These are phyloP conservation scores for Arachnopeziza araneosa DNA, from an alignment of 2,329 filamentous ascomycete species.

Conservation along the genomic window DNA sequence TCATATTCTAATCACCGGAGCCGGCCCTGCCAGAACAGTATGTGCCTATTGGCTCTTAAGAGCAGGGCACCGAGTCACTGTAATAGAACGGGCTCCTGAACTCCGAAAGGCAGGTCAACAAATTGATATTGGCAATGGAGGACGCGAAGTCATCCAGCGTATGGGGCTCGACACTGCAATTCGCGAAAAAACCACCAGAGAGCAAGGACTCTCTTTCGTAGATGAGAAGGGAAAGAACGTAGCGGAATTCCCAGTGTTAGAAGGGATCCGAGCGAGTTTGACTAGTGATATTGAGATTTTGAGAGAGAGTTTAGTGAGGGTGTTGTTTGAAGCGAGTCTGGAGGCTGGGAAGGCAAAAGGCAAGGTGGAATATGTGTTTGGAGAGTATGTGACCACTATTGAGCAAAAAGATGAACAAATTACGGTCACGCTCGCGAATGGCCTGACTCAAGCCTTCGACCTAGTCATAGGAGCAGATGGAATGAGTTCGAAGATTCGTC, in stretches of 20 bases:
- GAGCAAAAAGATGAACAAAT: constrained; percentile 28
- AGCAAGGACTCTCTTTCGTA: constrained; percentile 42
- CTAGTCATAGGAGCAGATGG: constrained; percentile 52
- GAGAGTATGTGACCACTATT: constrained; percentile 22
- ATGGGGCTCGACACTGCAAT: constrained; percentile 46
- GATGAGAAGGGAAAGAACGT: constrained; percentile 33
- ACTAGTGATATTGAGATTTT: constrained; percentile 42
- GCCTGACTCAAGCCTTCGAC: constrained; percentile 39
- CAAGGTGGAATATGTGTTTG: constrained; percentile 31
- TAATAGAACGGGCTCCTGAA: constrained; percentile 37
- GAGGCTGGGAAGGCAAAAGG: constrained; percentile 10
- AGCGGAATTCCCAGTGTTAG: constrained; percentile 36
- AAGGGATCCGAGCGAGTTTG: constrained; percentile 25
- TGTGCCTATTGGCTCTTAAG: constrained; percentile 45
- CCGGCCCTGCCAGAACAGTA: constrained; percentile 34
- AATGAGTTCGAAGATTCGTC: constrained; percentile 43
- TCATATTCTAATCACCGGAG: constrained; percentile 32
- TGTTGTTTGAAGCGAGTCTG: constrained; percentile 35
- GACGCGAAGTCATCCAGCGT: constrained; percentile 43
- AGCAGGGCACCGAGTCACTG: constrained; percentile 23
- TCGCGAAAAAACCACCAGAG: constrained; percentile 36
- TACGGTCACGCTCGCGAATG: constrained; percentile 38
- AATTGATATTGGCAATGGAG: constrained; percentile 47
- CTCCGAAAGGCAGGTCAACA: constrained; percentile 46
- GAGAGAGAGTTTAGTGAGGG: constrained; percentile 36